Conservation (phyloP, 345 rosid genomes). For the Hevea brasiliensis region DNA sequence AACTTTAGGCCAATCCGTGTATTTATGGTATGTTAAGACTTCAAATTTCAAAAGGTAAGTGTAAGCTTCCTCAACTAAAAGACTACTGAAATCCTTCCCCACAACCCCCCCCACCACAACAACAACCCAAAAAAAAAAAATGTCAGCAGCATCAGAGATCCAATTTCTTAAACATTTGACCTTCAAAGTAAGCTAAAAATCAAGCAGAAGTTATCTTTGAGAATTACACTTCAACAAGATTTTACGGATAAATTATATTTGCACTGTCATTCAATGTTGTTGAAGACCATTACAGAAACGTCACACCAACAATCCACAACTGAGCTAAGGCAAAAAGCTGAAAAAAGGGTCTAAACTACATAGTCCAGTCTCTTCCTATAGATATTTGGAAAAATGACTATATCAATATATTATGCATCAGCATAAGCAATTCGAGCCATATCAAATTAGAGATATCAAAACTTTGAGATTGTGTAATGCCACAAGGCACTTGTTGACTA, state of each 20-base stretch:
- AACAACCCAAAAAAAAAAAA: too few relatives aligned
- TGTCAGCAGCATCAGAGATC: too few relatives aligned
- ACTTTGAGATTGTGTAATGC: constrained; percentile 7
- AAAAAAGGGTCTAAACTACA: neutral
- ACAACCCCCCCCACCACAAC: too few relatives aligned
- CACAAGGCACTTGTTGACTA: constrained; percentile 12
- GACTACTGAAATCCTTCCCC: too few relatives aligned
- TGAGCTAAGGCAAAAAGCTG: neutral
- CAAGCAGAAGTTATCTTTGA: too few relatives aligned
- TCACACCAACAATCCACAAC: constrained; percentile 3
- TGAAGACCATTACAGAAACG: neutral
- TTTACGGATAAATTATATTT: neutral
- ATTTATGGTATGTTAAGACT: neutral
- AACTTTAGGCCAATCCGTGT: neutral
- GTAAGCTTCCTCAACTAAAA: neutral
- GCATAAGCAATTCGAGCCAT: constrained; percentile 8
- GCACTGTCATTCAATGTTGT: neutral
- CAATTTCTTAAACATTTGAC: too few relatives aligned
- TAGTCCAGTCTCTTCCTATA: neutral
- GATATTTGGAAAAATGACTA: neutral
- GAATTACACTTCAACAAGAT: neutral
- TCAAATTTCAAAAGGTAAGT: neutral
- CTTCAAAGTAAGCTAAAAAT: neutral
- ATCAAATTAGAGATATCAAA: constrained; percentile 10
- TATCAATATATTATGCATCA: neutral